Percentiles rank a stretch among this genome's conserved stretches.
phyloP scores from a whole-genome alignment of 2,329 filamentous ascomycete species.

The Cladophialophora chaetospira region DNA sequence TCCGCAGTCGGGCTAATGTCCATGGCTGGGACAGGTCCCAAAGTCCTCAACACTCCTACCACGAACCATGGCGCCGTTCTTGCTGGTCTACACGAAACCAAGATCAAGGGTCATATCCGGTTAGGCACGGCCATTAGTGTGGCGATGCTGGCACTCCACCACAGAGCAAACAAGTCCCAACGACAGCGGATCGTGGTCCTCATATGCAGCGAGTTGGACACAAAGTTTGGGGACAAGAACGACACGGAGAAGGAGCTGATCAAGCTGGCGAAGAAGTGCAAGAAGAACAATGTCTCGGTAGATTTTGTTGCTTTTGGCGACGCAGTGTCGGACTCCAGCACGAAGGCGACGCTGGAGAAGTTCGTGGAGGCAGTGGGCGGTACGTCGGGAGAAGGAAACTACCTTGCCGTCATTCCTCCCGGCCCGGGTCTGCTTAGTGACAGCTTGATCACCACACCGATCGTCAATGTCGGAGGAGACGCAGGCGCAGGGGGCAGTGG shows the following conservation, averaged over 20 bases:
- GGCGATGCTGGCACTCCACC: conserved; percentile 88
- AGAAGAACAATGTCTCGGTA: conserved; percentile 92
- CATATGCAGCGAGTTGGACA: conserved; percentile 79
- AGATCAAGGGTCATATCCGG: conserved; percentile 86
- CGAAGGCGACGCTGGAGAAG: conserved; percentile 82
- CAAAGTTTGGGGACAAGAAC: conserved; percentile 42
- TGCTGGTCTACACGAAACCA: conserved; percentile 87
- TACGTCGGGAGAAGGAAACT: conserved; percentile 73
- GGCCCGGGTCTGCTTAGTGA: conserved; percentile 91
- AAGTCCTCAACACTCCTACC: conserved; percentile 94
- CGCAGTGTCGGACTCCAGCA: conserved; percentile 76
- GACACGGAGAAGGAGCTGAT: conserved; percentile 88
- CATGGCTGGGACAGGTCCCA: conserved; percentile 96
- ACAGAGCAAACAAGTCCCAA: conserved; percentile 96
- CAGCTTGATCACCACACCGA: conserved; percentile 83
- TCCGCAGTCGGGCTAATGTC: conserved; percentile 98
- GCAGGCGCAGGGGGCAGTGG: conserved; percentile 50
- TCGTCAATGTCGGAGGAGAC: conserved; percentile 72
- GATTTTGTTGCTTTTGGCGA: conserved; percentile 96
- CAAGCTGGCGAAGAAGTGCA: conserved; percentile 95
- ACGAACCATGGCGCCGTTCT: conserved; percentile 95
- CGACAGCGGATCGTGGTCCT: conserved; percentile 96
- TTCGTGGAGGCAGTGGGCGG: conserved; percentile 94
- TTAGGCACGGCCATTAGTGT: conserved; percentile 94
- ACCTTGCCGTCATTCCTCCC: conserved; percentile 86